Evolutionary conservation across 1,284 basidiomycete genomes (phyloP).

Genomic region (Trametes versicolor): DNA sequence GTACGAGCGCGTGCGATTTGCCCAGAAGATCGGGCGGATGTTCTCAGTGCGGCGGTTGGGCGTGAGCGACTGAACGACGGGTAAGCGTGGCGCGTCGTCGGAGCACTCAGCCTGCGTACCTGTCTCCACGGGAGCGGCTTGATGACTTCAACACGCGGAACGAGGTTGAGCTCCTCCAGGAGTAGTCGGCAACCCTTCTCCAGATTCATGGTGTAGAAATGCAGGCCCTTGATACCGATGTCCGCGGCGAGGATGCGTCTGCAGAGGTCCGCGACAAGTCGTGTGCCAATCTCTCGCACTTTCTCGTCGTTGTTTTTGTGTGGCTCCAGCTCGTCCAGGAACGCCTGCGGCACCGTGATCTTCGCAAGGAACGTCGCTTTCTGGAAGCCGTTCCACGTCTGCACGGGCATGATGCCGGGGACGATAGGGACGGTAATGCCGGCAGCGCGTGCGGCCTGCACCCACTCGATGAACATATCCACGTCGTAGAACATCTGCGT

Average conservation of each 20-base stretch:
- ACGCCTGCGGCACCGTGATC: constrained; percentile 83
- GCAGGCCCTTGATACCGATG: constrained; percentile 87
- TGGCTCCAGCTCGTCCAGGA: constrained; percentile 87
- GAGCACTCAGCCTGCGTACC: constrained; percentile 49
- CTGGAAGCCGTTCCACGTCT: constrained; percentile 97
- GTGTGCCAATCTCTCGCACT: constrained; percentile 89
- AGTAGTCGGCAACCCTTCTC: constrained; percentile 96
- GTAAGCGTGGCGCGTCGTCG: constrained; percentile 15
- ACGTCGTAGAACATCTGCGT: constrained; percentile 97
- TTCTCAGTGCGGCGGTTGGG: constrained; percentile 88
- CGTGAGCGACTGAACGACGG: constrained; percentile 75
- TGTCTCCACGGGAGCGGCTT: constrained; percentile 95
- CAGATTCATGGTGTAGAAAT: constrained; percentile 99
- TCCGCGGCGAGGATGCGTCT: constrained; percentile 79
- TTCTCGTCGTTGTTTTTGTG: constrained; percentile 93
- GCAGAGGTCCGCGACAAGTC: constrained; percentile 91
- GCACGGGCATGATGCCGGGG: constrained; percentile 96
- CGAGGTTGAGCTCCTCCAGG: constrained; percentile 87
- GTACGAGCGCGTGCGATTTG: constrained; percentile 92
- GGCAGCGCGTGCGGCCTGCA: constrained; percentile 81
- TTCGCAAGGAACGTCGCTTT: constrained; percentile 91
- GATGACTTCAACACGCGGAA: constrained; percentile 86
- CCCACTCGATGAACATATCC: constrained; percentile 88
- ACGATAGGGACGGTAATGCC: constrained; percentile 96
- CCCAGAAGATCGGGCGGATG: constrained; percentile 97